Conservation (phyloP, 208 protist genomes). For the Crithidia expoeki region DNA sequence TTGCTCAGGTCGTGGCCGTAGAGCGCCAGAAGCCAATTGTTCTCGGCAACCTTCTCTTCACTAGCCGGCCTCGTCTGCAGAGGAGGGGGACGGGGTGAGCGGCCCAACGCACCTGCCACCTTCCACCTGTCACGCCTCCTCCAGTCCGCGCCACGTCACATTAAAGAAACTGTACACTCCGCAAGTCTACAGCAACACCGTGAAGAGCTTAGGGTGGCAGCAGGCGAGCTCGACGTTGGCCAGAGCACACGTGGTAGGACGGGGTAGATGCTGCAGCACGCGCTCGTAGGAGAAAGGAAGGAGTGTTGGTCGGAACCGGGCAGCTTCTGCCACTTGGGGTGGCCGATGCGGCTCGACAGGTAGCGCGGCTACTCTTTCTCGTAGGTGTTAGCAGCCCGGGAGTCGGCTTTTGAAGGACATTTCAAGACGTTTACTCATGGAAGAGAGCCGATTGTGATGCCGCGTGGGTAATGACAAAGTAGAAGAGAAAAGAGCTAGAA, state of each 20-base stretch:
- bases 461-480: no score
- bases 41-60: constrained; percentile 11
- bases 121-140: constrained; percentile 15
- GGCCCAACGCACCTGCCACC: constrained; percentile 8
- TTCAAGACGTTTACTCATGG: no score
- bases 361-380: constrained; percentile 5
- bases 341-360: constrained; percentile 12
- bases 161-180: constrained; percentile 13
- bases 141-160: constrained; percentile 12
- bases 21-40: constrained; percentile 9
- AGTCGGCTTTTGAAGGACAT: no score
- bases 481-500: no score
- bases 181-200: constrained; percentile 13
- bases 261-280: constrained; percentile 12
- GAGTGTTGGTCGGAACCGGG: constrained; percentile 14
- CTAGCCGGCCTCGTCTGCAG: constrained; percentile 8
- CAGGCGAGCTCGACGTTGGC: constrained; percentile 8
- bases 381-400: no score
- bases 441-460: no score
- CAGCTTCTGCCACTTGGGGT: constrained; percentile 19
- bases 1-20: constrained; percentile 14
- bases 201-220: constrained; percentile 12
- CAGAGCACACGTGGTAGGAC: constrained; percentile 6
- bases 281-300: constrained; percentile 17
- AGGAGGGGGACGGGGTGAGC: no score